Conservation (phyloP, 441 rosid genomes). For the Brassica hybrid region DNA sequence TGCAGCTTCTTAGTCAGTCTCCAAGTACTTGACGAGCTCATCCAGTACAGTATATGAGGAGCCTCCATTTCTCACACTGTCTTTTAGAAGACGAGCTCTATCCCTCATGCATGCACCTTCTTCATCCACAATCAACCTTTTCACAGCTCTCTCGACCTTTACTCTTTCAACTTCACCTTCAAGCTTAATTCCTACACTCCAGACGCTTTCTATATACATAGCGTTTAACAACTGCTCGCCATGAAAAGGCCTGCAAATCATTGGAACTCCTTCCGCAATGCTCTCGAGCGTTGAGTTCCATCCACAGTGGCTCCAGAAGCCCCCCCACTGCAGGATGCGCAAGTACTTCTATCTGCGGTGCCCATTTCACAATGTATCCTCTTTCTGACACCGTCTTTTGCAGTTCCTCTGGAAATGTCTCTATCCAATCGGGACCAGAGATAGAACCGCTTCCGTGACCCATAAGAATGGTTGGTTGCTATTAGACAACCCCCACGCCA, state of each 20-base stretch:
- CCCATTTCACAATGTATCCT: no score
- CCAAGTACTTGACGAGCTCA: constrained; percentile 37
- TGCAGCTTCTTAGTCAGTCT: not conserved
- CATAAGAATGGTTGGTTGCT: constrained; percentile 48
- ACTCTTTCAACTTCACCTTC: constrained; percentile 25
- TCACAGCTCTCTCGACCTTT: constrained; percentile 21
- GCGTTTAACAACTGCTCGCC: constrained; percentile 52
- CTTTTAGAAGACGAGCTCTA: constrained; percentile 8
- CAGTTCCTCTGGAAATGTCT: no score
- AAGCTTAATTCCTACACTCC: constrained; percentile 37
- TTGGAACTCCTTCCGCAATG: constrained; percentile 26
- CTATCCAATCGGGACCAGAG: no score
- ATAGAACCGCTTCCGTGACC: constrained; percentile 33
- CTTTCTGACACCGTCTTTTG: no score
- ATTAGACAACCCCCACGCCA: constrained; percentile 42
- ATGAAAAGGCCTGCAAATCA: constrained; percentile 46
- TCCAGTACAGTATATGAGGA: constrained; percentile 24
- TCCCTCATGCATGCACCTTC: constrained; percentile 30
- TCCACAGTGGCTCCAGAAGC: no score
- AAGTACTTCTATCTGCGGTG: constrained; percentile 45
- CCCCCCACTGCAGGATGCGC: constrained; percentile 41
- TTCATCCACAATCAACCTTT: constrained; percentile 14
- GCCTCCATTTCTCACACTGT: constrained; percentile 25
- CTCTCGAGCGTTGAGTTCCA: no score
- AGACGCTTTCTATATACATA: constrained; percentile 40